Conservation (phyloP, 768 basidiomycete genomes). For the Boletus sp. region DNA sequence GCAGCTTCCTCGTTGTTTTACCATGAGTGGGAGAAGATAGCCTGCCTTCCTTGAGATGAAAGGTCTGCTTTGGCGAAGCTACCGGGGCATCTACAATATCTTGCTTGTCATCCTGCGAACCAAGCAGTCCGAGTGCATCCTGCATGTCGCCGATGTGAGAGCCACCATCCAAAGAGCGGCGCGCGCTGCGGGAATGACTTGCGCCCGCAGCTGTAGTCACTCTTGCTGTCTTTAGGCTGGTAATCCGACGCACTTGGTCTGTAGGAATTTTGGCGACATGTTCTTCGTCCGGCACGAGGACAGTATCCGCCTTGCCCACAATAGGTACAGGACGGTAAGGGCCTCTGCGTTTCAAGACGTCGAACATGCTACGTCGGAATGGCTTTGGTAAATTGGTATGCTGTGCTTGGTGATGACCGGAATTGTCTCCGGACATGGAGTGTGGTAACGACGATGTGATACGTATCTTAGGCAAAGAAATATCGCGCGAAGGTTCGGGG, state of each 20-base stretch:
- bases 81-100: neutral
- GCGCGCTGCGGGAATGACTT: neutral
- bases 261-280: neutral
- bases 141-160: neutral
- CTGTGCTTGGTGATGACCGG: neutral
- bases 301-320: neutral
- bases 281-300: neutral
- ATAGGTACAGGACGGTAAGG: neutral
- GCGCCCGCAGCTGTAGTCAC: neutral
- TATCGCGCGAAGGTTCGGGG: neutral
- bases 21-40: neutral
- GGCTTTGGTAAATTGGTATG: constrained; percentile 10
- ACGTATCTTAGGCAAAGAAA: constrained; percentile 3
- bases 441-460: constrained; percentile 1
- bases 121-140: neutral
- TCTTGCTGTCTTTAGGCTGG: neutral
- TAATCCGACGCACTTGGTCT: neutral
- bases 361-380: constrained; percentile 22
- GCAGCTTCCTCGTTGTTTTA: neutral
- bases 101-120: neutral
- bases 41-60: neutral
- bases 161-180: neutral
- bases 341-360: constrained; percentile 19
- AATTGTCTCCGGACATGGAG: neutral
- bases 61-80: neutral